Conservation (phyloP, 495 filamentous ascomycete species). For the Penicillium waksmanii region DNA sequence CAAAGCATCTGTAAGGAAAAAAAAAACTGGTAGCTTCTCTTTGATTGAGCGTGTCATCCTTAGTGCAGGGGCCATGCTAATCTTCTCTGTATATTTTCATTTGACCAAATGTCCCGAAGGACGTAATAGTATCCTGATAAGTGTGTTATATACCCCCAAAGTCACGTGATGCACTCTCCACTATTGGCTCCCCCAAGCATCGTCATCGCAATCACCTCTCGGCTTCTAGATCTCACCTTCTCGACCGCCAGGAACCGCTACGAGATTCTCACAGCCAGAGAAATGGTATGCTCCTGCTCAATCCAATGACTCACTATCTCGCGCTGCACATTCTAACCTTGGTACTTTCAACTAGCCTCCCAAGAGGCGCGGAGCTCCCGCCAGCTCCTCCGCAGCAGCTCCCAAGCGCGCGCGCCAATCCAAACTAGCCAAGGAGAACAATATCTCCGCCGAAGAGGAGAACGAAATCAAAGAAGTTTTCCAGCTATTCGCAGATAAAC, state of each 20-base stretch:
- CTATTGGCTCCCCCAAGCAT: not conserved
- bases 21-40: constrained; percentile 91
- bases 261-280: not conserved
- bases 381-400: constrained; percentile 32
- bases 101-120: constrained; percentile 81
- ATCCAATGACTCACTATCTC: not conserved
- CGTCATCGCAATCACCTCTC: not conserved
- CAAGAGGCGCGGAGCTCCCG: constrained; percentile 42
- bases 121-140: constrained; percentile 33
- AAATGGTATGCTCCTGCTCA: not conserved
- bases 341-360: constrained; percentile 33
- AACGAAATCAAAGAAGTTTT: constrained; percentile 90
- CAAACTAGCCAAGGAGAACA: constrained; percentile 86
- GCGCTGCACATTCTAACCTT: not conserved
- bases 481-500: constrained; percentile 65
- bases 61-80: constrained; percentile 99
- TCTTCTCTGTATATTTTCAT: constrained; percentile 89
- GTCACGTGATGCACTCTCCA: not conserved
- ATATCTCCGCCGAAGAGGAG: constrained; percentile 81
- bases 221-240: not conserved
- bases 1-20: constrained; percentile 33
- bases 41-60: constrained; percentile 99
- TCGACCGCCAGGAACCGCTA: not conserved
- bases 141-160: constrained; percentile 26
- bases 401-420: constrained; percentile 63